Percentiles rank a stretch among this genome's conserved stretches.
Conservation (phyloP, 176 grass and related monocot species). For the Bromus sterilis region DNA sequence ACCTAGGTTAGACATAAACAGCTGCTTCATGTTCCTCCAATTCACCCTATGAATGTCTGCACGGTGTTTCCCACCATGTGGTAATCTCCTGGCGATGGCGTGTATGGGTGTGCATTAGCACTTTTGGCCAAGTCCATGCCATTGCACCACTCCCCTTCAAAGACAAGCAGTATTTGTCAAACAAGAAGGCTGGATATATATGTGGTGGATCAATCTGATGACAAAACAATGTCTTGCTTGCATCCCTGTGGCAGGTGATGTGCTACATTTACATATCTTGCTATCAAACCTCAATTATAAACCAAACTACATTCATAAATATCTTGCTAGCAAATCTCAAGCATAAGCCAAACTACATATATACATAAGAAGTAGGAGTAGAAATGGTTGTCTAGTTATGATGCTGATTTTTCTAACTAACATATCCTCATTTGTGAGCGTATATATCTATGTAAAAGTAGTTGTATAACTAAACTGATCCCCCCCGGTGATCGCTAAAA, state of each 20-base stretch:
- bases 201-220: background rate
- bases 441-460: background rate
- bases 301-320: background rate
- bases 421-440: background rate
- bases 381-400: background rate
- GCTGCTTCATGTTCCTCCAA: background rate
- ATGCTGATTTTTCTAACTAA: background rate
- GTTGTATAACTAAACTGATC: background rate
- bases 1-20: conserved; percentile 1
- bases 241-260: background rate
- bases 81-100: background rate
- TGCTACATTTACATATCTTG: background rate
- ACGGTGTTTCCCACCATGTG: background rate
- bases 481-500: too few relatives aligned
- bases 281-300: background rate
- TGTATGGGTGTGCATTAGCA: background rate
- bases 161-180: background rate
- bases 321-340: background rate
- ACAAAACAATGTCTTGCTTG: background rate
- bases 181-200: background rate
- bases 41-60: background rate
- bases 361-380: background rate
- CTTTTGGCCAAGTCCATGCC: background rate
- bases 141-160: background rate
- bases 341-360: background rate